phyloP scores from a whole-genome alignment of 2,329 filamentous ascomycete species.

The Colletotrichum lupini region DNA sequence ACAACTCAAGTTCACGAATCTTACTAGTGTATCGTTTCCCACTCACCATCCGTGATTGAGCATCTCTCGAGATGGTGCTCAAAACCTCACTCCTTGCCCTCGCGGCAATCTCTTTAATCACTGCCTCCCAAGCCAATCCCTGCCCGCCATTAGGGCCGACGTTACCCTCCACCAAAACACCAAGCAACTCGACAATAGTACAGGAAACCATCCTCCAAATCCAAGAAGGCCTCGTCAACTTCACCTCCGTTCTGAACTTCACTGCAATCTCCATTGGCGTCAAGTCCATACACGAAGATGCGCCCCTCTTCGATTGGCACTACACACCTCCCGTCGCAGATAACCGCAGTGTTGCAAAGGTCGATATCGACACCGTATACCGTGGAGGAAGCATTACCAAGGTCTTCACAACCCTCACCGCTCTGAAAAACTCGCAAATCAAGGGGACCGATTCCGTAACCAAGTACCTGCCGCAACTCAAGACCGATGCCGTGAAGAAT shows the following conservation, averaged over 20 bases:
- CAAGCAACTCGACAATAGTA: conserved; percentile 16
- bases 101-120: neutral
- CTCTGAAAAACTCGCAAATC: conserved; percentile 44
- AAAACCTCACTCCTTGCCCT: neutral
- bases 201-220: conserved; percentile 1
- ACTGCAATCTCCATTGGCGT: conserved; percentile 52
- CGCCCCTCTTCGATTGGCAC: conserved; percentile 51
- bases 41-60: neutral
- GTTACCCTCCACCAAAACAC: conserved; percentile 5
- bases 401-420: conserved; percentile 50
- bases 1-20: neutral
- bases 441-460: conserved; percentile 42
- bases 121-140: neutral
- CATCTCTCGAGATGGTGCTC: neutral
- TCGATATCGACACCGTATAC: conserved; percentile 54
- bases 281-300: conserved; percentile 54
- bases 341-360: conserved; percentile 34
- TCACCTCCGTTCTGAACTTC: conserved; percentile 40
- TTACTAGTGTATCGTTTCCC: neutral
- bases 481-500: neutral
- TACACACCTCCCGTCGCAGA: conserved; percentile 48
- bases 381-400: conserved; percentile 56
- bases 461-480: conserved; percentile 39
- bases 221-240: neutral
- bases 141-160: conserved; percentile 20